Conservation (phyloP, 768 basidiomycete genomes). For the Lactifluus piperatus region DNA sequence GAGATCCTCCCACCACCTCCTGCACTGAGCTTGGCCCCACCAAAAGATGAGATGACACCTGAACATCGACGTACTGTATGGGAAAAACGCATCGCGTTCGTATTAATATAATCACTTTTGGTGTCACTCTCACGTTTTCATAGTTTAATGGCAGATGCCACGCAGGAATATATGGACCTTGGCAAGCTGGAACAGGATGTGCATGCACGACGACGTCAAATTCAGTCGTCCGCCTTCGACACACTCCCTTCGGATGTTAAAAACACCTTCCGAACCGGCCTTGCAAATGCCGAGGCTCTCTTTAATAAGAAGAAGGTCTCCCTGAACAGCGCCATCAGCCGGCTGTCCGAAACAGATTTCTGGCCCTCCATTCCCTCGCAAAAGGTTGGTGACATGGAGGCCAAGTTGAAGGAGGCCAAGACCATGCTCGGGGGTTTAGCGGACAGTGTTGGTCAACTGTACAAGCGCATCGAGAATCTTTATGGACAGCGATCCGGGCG, state of each 20-base stretch:
- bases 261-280: constrained; percentile 22
- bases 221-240: constrained; percentile 22
- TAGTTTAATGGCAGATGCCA: constrained; percentile 29
- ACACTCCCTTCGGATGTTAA: constrained; percentile 25
- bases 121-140: not conserved
- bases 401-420: constrained; percentile 23
- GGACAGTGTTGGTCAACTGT: constrained; percentile 16
- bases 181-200: constrained; percentile 17
- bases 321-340: constrained; percentile 25
- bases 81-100: constrained; percentile 36
- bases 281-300: constrained; percentile 22
- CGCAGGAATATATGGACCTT: constrained; percentile 14
- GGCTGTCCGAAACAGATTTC: constrained; percentile 30
- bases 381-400: constrained; percentile 21
- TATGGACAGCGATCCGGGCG: not conserved
- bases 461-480: constrained; percentile 11
- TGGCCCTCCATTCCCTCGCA: constrained; percentile 32
- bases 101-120: not conserved
- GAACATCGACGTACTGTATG: constrained; percentile 33
- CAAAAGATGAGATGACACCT: constrained; percentile 23
- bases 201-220: constrained; percentile 21
- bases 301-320: constrained; percentile 28
- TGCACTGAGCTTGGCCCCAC: not conserved
- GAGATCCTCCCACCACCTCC: constrained; percentile 11
- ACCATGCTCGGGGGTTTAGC: constrained; percentile 29